These are phyloP conservation scores for Penicillium brevicompactum DNA, from an alignment of 2,329 filamentous ascomycete species.

Conservation along the genomic window DNA sequence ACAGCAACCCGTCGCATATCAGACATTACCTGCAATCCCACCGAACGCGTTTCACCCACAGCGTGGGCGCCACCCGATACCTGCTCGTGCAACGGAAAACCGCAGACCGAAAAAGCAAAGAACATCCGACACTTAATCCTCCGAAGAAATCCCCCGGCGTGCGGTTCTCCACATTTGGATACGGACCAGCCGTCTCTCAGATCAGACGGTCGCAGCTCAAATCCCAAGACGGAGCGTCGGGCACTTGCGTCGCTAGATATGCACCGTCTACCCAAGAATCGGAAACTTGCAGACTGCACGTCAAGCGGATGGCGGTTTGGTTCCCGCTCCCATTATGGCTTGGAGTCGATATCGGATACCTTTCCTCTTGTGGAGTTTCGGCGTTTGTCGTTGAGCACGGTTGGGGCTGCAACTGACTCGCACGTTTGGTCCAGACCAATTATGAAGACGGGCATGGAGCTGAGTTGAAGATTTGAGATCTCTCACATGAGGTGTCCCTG, in stretches of 20 bases:
- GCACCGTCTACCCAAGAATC: not conserved
- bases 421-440: not conserved
- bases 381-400: not conserved
- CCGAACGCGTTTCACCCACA: not conserved
- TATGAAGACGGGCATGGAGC: not conserved
- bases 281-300: conserved; percentile 2
- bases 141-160: conserved; percentile 4
- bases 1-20: not conserved
- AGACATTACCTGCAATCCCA: conserved; percentile 1
- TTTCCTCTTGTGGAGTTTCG: not conserved
- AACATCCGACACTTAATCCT: not conserved
- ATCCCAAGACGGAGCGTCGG: not conserved
- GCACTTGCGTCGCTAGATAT: not conserved
- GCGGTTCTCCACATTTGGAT: not conserved
- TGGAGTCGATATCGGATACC: not conserved
- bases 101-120: not conserved
- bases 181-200: not conserved
- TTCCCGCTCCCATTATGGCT: not conserved
- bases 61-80: conserved; percentile 4
- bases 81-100: not conserved
- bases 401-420: not conserved
- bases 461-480: not conserved
- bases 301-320: not conserved
- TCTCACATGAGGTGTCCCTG: not conserved
- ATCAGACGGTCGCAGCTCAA: not conserved